phyloP scores from a whole-genome alignment of 495 filamentous ascomycete genomes.

The Lasiosphaeria ovina region DNA sequence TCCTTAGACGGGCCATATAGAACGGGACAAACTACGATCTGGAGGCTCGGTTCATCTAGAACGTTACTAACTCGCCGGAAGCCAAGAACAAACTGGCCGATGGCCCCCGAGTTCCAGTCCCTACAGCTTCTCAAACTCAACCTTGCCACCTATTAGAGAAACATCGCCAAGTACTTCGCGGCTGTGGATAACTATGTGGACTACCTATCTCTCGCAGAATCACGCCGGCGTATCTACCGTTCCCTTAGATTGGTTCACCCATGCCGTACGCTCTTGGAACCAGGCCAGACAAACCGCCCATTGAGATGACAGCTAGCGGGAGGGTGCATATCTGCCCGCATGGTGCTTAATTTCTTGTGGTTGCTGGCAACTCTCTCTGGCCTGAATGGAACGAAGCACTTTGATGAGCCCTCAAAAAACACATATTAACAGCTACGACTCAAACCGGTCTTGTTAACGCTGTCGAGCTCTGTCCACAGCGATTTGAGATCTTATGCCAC shows the following conservation, averaged over 20 bases:
- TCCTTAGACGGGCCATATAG: not conserved
- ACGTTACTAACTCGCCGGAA: conserved; percentile 2
- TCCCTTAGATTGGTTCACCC: conserved; percentile 2
- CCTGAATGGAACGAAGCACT: too few species aligned
- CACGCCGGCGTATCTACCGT: conserved; percentile 9
- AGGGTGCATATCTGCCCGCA: too few species aligned
- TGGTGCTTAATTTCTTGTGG: too few species aligned
- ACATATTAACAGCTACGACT: too few species aligned
- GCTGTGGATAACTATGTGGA: not conserved
- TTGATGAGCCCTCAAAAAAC: too few species aligned
- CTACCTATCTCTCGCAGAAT: conserved; percentile 7
- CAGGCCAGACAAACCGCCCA: not conserved
- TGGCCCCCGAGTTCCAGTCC: conserved; percentile 11
- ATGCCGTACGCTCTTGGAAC: conserved; percentile 2
- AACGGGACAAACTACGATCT: not conserved
- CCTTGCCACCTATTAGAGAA: not conserved
- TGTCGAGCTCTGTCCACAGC: too few species aligned
- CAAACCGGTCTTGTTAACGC: too few species aligned
- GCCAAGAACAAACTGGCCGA: conserved; percentile 1
- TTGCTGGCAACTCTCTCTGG: too few species aligned
- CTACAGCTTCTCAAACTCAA: conserved; percentile 7
- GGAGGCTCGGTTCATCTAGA: conserved; percentile 7
- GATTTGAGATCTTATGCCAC: too few species aligned
- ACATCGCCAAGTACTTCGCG: conserved; percentile 3
- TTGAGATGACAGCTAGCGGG: not conserved